A percentile compares a stretch with the other conserved stretches of the same genome.
Conservation (phyloP, 2,329 filamentous ascomycete genomes). For the Cladosporium sphaerospermum region DNA sequence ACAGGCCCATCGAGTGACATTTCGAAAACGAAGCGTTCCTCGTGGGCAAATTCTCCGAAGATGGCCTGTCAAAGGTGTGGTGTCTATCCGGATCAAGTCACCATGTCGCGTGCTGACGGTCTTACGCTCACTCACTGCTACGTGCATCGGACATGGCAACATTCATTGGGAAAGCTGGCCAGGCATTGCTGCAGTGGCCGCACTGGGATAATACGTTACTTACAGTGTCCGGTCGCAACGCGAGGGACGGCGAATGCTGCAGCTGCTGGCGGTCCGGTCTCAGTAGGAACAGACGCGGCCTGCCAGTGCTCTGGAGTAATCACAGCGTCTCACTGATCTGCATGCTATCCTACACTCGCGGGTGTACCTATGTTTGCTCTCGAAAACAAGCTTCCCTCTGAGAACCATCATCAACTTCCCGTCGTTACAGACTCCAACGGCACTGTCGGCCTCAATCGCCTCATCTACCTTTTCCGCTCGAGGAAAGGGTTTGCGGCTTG, state of each 20-base stretch:
- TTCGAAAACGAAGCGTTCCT: background rate
- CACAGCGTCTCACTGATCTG: conserved; percentile 11
- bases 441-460: background rate
- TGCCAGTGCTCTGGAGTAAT: conserved; percentile 1
- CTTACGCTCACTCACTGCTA: background rate
- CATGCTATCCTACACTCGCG: conserved; percentile 8
- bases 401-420: background rate
- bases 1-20: background rate
- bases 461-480: conserved; percentile 17
- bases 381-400: background rate
- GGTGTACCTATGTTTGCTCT: background rate
- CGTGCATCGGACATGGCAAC: background rate
- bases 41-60: background rate
- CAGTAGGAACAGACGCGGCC: conserved; percentile 1
- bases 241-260: conserved; percentile 5
- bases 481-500: conserved; percentile 23
- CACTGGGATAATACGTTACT: conserved; percentile 10
- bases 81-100: background rate
- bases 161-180: background rate
- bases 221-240: background rate
- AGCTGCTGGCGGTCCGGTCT: conserved; percentile 2
- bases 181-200: background rate
- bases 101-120: too few relatives aligned
- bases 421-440: background rate
- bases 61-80: background rate